Conservation (phyloP, 2,329 filamentous ascomycete species). For the Tolypocladium pustulatum region DNA sequence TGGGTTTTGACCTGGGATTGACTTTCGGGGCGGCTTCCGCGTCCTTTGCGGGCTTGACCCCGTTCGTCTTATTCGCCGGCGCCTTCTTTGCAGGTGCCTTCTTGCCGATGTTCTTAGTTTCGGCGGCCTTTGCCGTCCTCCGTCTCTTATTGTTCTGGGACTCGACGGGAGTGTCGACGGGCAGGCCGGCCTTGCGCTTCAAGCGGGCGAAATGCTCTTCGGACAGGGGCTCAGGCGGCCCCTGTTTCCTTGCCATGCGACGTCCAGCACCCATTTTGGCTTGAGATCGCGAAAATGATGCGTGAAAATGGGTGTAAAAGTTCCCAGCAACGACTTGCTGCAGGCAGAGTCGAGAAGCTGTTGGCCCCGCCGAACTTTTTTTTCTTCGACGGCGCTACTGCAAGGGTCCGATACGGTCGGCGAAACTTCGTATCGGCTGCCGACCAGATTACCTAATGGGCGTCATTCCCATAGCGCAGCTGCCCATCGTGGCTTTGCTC, state of each 20-base stretch:
- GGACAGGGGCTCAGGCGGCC: constrained; percentile 70
- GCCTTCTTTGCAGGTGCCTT: constrained; percentile 7
- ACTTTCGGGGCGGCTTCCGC: constrained; percentile 9
- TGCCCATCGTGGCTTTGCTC: neutral
- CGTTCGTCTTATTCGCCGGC: constrained; percentile 16
- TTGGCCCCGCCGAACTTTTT: constrained; percentile 29
- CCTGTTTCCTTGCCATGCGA: constrained; percentile 86
- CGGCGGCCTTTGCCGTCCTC: constrained; percentile 10
- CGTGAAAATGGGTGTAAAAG: neutral
- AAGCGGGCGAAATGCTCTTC: constrained; percentile 66
- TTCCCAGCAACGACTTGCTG: neutral
- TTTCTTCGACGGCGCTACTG: constrained; percentile 14
- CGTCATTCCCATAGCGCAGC: neutral
- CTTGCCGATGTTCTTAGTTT: constrained; percentile 11
- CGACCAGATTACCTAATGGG: neutral
- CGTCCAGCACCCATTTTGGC: constrained; percentile 74
- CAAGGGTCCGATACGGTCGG: constrained; percentile 21
- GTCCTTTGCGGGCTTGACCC: constrained; percentile 20
- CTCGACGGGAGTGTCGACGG: constrained; percentile 47
- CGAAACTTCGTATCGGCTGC: constrained; percentile 19
- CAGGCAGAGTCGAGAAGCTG: constrained; percentile 5
- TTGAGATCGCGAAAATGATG: constrained; percentile 6
- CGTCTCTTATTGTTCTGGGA: constrained; percentile 18
- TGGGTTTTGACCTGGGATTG: constrained; percentile 18
- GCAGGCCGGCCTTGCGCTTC: constrained; percentile 75